Evolutionary conservation across 257 asterid genomes (phyloP), one percentile per base, ranked within the genome.

Genomic region (Ballota nigra): DNA sequence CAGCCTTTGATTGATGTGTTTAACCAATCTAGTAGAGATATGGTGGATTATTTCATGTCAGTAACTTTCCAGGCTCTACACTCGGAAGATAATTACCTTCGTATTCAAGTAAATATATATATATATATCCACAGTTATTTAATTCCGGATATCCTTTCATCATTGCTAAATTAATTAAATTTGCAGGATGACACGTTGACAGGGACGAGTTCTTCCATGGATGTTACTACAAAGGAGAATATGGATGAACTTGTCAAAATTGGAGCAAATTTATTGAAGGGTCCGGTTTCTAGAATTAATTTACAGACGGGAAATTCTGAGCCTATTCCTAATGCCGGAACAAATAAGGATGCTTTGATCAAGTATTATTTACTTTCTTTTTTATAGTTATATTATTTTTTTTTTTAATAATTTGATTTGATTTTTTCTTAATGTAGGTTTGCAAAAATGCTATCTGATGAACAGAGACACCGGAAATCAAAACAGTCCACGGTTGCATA

Each of bases 331-430:
- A 62, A 81, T 64, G 88, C 89, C 34, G 95, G 89, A 56, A 88
- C 92, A 38, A 88, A 88, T 62, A 75, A 81, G 63, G 89, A 82
- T 24, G 87, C 92, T 23, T 68, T 86, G 79, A 86, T 24, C 66
- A 86, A 41, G 92, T 86, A 63, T 16, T 19, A 4, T 28, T 8
- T 13, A 13, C 12, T 47, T 26, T 10, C 12, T 6, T 51, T 49
- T 1, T 51, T 8, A 0, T 10, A 8, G 5, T 31, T 18, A 0
- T 8, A 19, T 18, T 6, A 18, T 12, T 19, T 6, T 29, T 2
- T 4, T n/a, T 19, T 53, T 31, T 53, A 34, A 36, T 56, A 4
- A 4, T 33, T 1, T 1, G 1, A 55, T 24, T 36, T 16, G 4
- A 5, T 13, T 41, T 10, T 40, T 4, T 0, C 34, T 0, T 45